A percentile compares a stretch with the other conserved stretches of the same genome.
phyloP scores from a whole-genome alignment of 2,329 filamentous ascomycete genomes.

The Botrytis medusae region DNA sequence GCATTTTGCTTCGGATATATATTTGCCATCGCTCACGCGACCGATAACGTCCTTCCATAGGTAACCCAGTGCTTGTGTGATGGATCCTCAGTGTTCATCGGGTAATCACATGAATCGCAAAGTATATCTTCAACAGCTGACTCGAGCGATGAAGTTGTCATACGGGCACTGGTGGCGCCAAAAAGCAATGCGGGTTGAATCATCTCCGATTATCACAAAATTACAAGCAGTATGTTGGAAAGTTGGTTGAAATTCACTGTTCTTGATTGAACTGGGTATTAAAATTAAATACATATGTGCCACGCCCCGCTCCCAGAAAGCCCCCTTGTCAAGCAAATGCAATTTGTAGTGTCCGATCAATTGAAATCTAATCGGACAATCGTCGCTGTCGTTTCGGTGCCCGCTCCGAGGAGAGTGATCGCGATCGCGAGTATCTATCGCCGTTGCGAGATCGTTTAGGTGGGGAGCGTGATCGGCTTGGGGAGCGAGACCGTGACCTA shows the following conservation, averaged over 20 bases:
- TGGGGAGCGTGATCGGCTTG: constrained; percentile 29
- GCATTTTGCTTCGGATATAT: neutral
- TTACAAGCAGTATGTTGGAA: neutral
- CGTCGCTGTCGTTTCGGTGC: neutral
- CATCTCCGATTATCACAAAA: constrained; percentile 3
- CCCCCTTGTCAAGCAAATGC: neutral
- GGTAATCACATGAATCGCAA: constrained; percentile 4
- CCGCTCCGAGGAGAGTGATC: neutral
- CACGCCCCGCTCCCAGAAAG: neutral
- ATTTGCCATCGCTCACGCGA: neutral
- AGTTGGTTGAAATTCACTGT: neutral
- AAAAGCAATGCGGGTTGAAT: constrained; percentile 7
- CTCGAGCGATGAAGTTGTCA: constrained; percentile 9
- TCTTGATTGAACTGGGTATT: neutral
- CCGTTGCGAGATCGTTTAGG: constrained; percentile 20
- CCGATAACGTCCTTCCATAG: neutral
- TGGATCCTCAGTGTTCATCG: neutral
- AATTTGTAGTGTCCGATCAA: neutral
- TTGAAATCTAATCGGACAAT: neutral
- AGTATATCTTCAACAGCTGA: constrained; percentile 1
- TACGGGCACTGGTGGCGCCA: neutral
- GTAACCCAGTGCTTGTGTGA: neutral
- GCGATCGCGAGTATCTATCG: neutral
- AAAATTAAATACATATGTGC: neutral
- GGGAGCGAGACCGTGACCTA: neutral